A percentile compares a stretch with the other conserved stretches of the same genome.
phyloP scores from a whole-genome alignment of 768 basidiomycete genomes.

The Tulasnella sp. region DNA sequence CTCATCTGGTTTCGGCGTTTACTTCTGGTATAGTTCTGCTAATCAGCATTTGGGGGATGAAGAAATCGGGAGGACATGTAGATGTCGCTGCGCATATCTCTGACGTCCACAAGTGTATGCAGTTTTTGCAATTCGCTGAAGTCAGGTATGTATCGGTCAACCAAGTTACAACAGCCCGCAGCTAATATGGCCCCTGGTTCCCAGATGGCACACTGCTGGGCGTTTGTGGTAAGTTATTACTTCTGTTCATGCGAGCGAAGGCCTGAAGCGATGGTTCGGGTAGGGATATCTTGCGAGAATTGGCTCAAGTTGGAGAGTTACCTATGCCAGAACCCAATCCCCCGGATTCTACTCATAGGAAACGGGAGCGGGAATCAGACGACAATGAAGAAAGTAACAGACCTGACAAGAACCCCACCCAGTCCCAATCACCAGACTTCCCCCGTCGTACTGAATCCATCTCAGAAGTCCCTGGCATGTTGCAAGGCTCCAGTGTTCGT shows the following conservation, averaged over 20 bases:
- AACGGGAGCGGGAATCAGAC: slow-evolving; percentile 12
- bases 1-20: slow-evolving; percentile 32
- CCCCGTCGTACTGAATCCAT: too few species aligned
- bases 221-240: slow-evolving; percentile 11
- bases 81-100: slow-evolving; percentile 41
- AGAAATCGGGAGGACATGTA: slow-evolving; percentile 32
- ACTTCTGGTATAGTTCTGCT: slow-evolving; percentile 45
- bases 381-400: too few species aligned
- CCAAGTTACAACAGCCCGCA: not conserved
- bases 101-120: slow-evolving; percentile 48
- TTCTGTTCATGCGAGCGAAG: not conserved
- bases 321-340: slow-evolving; percentile 16
- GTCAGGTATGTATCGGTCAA: slow-evolving; percentile 14
- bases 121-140: slow-evolving; percentile 36
- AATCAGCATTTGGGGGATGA: slow-evolving; percentile 53
- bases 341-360: slow-evolving; percentile 8
- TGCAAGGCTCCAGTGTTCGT: too few species aligned
- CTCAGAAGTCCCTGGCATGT: too few species aligned
- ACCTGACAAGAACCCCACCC: too few species aligned
- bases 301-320: slow-evolving; percentile 15
- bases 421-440: too few species aligned
- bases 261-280: not conserved
- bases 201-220: slow-evolving; percentile 16
- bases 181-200: not conserved
- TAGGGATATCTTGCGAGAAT: slow-evolving; percentile 17